phyloP scores from a whole-genome alignment of 805 yeast species.

The Candida stauntonica region DNA sequence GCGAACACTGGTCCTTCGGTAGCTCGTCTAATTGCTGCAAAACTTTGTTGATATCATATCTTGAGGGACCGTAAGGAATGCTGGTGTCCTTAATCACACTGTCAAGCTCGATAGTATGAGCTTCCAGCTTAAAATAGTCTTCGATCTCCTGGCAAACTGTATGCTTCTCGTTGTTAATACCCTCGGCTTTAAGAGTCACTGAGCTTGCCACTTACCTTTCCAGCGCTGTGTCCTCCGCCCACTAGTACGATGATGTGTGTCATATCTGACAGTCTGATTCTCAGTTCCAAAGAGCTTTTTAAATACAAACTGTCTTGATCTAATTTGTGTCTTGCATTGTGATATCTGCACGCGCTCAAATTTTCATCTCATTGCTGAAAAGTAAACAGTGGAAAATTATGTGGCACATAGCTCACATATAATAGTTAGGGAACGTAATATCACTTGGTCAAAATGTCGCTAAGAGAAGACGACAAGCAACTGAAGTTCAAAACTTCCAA shows the following conservation, averaged over 20 bases:
- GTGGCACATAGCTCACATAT: no score
- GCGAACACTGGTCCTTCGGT: conserved; percentile 21
- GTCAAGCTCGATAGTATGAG: conserved; percentile 41
- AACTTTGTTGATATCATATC: conserved; percentile 30
- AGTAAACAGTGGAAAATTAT: no score
- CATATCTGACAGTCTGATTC: no score
- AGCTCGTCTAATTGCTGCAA: conserved; percentile 13
- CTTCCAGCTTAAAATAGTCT: conserved; percentile 27
- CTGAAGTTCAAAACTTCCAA: conserved; percentile 61
- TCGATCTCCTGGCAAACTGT: conserved; percentile 33
- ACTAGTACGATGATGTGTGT: conserved; percentile 38
- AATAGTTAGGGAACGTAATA: no score
- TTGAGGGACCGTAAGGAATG: conserved; percentile 7
- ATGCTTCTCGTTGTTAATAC: conserved; percentile 17
- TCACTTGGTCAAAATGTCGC: conserved; percentile 54
- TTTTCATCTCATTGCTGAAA: no score
- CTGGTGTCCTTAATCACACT: conserved; percentile 24
- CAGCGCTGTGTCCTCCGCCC: conserved; percentile 63
- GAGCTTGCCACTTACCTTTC: conserved; percentile 31
- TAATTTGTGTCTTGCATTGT: no score
- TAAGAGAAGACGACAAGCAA: conserved; percentile 25
- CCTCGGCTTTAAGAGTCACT: not conserved
- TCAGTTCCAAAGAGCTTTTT: no score
- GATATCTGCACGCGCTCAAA: conserved; percentile 1
- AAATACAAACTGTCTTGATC: no score